Conservation (phyloP, 2,329 filamentous ascomycete genomes). For the Alternaria viburni region DNA sequence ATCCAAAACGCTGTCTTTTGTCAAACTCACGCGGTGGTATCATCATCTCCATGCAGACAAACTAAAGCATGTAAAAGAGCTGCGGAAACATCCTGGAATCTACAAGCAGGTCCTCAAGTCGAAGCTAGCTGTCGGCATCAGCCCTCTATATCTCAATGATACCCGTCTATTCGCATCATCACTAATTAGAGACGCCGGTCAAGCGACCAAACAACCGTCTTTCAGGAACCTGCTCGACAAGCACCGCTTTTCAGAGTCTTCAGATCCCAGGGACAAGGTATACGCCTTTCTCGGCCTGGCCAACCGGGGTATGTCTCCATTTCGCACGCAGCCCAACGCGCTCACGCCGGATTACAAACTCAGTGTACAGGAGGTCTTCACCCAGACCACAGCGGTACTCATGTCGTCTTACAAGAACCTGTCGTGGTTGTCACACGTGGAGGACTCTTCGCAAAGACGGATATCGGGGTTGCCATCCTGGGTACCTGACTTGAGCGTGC, state of each 20-base stretch:
- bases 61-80: slow-evolving; percentile 21
- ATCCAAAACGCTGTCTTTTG: slow-evolving; percentile 29
- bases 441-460: slow-evolving; percentile 25
- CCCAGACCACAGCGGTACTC: slow-evolving; percentile 20
- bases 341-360: slow-evolving; percentile 30
- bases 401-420: slow-evolving; percentile 25
- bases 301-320: slow-evolving; percentile 22
- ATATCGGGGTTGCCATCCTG: slow-evolving; percentile 30
- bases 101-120: slow-evolving; percentile 28
- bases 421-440: slow-evolving; percentile 30
- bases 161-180: slow-evolving; percentile 20
- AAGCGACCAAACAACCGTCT: slow-evolving; percentile 9
- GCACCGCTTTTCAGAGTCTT: slow-evolving; percentile 32
- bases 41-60: slow-evolving; percentile 37
- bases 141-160: slow-evolving; percentile 31
- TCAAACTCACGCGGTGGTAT: slow-evolving; percentile 33
- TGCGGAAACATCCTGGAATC: slow-evolving; percentile 24
- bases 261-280: slow-evolving; percentile 39
- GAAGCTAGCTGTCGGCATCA: slow-evolving; percentile 24
- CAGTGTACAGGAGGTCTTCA: slow-evolving; percentile 29
- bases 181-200: background rate
- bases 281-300: slow-evolving; percentile 37
- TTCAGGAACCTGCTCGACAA: slow-evolving; percentile 29
- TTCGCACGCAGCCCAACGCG: slow-evolving; percentile 20
- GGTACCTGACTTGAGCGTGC: slow-evolving; percentile 35